Percentiles rank a stretch among this genome's conserved stretches.
These are phyloP conservation scores for Annona cherimola DNA, from an alignment of 164 flowering plant genomes.

Conservation along the genomic window DNA sequence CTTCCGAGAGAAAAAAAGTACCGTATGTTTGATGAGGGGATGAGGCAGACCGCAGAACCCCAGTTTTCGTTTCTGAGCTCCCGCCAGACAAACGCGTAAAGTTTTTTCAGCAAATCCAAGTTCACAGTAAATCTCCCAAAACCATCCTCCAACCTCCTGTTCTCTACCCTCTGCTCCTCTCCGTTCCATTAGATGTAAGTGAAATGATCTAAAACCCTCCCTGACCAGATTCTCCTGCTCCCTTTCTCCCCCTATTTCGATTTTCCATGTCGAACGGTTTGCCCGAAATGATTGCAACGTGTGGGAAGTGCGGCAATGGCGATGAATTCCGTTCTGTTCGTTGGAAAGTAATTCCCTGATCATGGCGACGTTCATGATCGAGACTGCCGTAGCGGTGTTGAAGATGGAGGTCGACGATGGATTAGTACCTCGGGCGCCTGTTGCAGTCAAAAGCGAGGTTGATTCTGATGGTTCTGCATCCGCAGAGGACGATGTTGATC, in stretches of 20 bases:
- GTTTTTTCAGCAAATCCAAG: not conserved
- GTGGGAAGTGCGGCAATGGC: not conserved
- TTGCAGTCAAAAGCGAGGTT: slow-evolving; percentile 4
- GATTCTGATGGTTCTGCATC: not conserved
- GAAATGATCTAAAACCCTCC: not conserved
- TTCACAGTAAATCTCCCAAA: not conserved
- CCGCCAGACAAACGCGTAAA: too few species aligned
- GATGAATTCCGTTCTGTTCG: not conserved
- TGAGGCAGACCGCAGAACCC: too few species aligned
- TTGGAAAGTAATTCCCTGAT: not conserved
- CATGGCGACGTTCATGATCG: not conserved
- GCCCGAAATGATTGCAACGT: not conserved
- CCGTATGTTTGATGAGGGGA: too few species aligned
- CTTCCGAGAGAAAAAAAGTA: too few species aligned
- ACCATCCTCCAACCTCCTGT: not conserved
- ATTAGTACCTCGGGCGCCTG: not conserved
- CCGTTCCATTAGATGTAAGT: not conserved
- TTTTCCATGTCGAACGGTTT: not conserved
- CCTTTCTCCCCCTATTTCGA: not conserved
- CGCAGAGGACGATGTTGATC: slow-evolving; percentile 8
- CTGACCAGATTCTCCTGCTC: not conserved
- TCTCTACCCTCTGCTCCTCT: not conserved
- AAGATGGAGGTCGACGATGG: not conserved
- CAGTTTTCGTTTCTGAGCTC: too few species aligned
- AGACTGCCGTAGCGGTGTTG: not conserved